Evolutionary conservation across 1,284 basidiomycete species (phyloP).

Genomic region (Gymnopus androsaceus): DNA sequence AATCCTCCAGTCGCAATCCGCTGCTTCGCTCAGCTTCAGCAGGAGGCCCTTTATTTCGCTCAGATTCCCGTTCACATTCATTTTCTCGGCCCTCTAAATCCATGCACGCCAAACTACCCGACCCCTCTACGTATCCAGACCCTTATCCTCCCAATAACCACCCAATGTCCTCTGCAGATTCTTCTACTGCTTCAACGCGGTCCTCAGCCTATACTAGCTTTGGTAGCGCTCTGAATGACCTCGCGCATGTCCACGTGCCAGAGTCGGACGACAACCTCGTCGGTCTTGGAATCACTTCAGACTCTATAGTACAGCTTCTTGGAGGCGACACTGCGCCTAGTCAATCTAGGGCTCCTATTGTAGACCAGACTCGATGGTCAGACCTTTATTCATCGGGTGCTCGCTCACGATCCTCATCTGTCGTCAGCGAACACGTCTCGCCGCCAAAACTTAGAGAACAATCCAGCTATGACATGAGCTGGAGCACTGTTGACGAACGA

Average conservation of each 20-base stretch:
- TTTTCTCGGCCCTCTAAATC: slow-evolving; percentile 50
- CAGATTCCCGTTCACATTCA: slow-evolving; percentile 37
- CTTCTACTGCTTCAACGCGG: slow-evolving; percentile 69
- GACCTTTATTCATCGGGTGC: slow-evolving; percentile 60
- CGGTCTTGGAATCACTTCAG: slow-evolving; percentile 60
- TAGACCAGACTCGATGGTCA: slow-evolving; percentile 68
- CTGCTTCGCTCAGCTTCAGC: slow-evolving; percentile 24
- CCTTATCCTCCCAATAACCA: slow-evolving; percentile 52
- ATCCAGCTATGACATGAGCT: slow-evolving; percentile 71
- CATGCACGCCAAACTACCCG: slow-evolving; percentile 42
- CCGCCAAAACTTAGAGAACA: slow-evolving; percentile 56
- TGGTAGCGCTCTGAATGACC: slow-evolving; percentile 61
- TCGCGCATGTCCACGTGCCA: slow-evolving; percentile 63
- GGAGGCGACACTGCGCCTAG: slow-evolving; percentile 51
- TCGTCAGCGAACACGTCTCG: slow-evolving; percentile 42
- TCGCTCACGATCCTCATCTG: slow-evolving; percentile 69
- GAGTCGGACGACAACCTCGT: slow-evolving; percentile 55
- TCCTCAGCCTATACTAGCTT: slow-evolving; percentile 76
- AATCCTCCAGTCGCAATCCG: slow-evolving; percentile 18
- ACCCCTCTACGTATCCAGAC: slow-evolving; percentile 62
- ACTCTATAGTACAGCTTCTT: slow-evolving; percentile 62
- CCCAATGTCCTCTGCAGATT: slow-evolving; percentile 65
- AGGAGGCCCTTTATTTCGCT: slow-evolving; percentile 30
- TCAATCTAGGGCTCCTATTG: slow-evolving; percentile 44
- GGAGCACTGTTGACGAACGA: slow-evolving; percentile 72